Evolutionary conservation across 352 stramenopile genomes (phyloP), one percentile per base, ranked within the genome.

Genomic region (Phytophthora pseudosyringae): DNA sequence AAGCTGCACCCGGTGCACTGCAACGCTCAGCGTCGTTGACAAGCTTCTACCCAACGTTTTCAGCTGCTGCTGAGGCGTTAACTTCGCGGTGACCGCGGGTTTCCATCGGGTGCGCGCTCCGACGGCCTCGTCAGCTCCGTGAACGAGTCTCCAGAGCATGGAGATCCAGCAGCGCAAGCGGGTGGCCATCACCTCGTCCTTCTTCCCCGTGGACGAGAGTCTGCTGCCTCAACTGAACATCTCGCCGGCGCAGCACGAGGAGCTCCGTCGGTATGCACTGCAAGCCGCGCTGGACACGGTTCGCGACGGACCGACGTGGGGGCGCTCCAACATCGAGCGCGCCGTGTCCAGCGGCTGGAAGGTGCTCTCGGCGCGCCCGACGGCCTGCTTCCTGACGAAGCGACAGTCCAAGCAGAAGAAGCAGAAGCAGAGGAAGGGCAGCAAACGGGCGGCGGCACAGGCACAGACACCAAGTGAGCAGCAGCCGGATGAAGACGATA

Each of bases 271-370:
- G 12, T 90, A 84, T 63, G 71, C 83, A n/a, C 43, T 81, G n/a
- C 77, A 80, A 32, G 78, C 71, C 12, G 79, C 76, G 15, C 58
- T 75, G 31, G 70, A 86, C 36, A 74, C 80, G 5, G 39, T 92
- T 12, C 79, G 78, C 29, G 79, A 92, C 36, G 83, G 83, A 12
- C 77, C 79, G 11, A 85, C 77, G 44, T 92, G 83, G 83, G 83
- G 71, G 13, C 77, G 83, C 39, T 77, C 77, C 32, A 90, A 90
- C 59, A 67, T 89, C 7, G 65, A 78, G 25, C 66, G 35, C 4
- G 76, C 83, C 0, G 68, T 81, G 25, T 68, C 73, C 0, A 69
- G 59, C 36, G 83, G 81, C 36, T 92, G 83, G 83, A 83, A 86
- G 54, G 67, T 90, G 56, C 67, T 76, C 12, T 71, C 69, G 18